phyloP scores from a whole-genome alignment of 1,284 basidiomycete genomes.

The Mycena sp. region DNA sequence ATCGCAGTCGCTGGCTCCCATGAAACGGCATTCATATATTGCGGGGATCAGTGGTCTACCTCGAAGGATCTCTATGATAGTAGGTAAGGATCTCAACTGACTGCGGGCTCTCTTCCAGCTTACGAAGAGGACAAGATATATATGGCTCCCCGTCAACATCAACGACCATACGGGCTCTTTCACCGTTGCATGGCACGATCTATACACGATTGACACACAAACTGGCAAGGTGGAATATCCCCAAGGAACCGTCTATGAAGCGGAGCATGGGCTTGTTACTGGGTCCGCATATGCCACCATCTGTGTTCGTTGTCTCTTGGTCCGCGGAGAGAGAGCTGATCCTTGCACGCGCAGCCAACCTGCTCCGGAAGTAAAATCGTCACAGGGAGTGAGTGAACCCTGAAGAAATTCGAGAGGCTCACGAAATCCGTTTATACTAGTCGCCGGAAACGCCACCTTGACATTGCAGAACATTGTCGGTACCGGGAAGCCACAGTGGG shows the following conservation, averaged over 20 bases:
- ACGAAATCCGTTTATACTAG: neutral
- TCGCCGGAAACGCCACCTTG: conserved; percentile 30
- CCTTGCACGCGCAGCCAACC: conserved; percentile 26
- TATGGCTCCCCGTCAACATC: conserved; percentile 42
- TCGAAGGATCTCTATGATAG: conserved; percentile 33
- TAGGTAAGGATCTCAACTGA: no score
- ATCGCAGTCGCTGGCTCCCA: conserved; percentile 36
- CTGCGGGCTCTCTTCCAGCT: neutral
- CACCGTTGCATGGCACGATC: conserved; percentile 40
- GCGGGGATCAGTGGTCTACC: conserved; percentile 42
- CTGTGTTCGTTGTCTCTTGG: conserved; percentile 23
- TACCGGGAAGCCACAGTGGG: conserved; percentile 43
- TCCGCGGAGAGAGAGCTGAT: neutral
- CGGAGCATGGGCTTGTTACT: conserved; percentile 34
- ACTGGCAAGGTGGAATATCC: conserved; percentile 37
- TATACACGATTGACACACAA: conserved; percentile 40
- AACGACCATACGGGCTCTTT: conserved; percentile 39
- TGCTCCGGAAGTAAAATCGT: conserved; percentile 33
- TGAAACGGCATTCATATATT: conserved; percentile 39
- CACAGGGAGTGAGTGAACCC: conserved; percentile 31
- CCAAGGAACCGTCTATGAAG: conserved; percentile 38
- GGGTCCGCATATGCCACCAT: conserved; percentile 36
- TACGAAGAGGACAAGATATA: conserved; percentile 34
- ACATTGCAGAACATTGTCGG: conserved; percentile 40
- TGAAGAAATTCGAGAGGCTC: neutral